phyloP scores from a whole-genome alignment of 2,329 filamentous ascomycete genomes.

The Trichophyton simii region DNA sequence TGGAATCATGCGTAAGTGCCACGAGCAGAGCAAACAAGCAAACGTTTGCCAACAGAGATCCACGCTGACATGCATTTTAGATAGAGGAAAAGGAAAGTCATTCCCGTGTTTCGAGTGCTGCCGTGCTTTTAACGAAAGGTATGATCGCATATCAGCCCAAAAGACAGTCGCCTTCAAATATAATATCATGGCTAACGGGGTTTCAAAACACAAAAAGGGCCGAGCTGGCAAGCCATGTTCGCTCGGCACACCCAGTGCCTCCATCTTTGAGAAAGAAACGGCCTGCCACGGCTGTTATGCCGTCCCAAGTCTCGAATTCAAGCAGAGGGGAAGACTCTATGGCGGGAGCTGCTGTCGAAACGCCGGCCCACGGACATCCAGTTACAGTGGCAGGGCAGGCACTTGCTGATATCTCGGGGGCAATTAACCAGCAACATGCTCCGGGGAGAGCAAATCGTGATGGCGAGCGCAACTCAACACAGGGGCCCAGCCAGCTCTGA shows the following conservation, averaged over 20 bases:
- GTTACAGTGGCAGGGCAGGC: too few relatives aligned
- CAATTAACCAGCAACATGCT: neutral
- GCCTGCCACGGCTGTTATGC: neutral
- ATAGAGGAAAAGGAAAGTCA: conserved; percentile 32
- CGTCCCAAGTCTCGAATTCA: neutral
- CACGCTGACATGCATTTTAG: neutral
- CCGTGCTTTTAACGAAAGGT: conserved; percentile 38
- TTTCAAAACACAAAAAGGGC: neutral
- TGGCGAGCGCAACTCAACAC: neutral
- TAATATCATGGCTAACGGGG: neutral
- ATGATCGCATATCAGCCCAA: conserved; percentile 8
- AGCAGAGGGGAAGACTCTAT: neutral
- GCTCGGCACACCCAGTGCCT: neutral
- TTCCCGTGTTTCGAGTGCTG: conserved; percentile 38
- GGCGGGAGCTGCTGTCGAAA: neutral
- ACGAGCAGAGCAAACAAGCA: neutral
- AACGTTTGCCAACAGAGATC: neutral
- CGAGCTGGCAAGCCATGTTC: neutral
- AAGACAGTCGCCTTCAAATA: neutral
- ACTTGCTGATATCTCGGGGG: neutral
- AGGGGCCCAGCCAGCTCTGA: neutral
- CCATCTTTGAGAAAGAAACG: neutral
- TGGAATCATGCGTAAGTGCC: conserved; percentile 24
- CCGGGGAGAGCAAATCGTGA: neutral
- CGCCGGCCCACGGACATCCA: neutral